Base-by-base conservation (phyloP, 164 flowering plant species). In the Vitis riparia region DNA sequence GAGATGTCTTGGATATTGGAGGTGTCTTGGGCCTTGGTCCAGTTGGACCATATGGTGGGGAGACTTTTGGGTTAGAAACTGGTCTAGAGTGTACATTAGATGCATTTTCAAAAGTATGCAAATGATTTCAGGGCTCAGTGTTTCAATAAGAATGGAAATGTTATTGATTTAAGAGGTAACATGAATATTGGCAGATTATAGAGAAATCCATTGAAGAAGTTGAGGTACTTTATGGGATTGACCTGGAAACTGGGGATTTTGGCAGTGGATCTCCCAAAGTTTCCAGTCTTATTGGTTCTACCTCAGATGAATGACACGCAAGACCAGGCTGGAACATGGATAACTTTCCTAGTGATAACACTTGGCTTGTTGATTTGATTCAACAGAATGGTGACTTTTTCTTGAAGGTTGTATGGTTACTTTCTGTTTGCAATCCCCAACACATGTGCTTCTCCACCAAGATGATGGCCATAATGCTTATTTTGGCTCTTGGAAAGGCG, bases 11-110 rank as follows among this genome's bases (percentile, higher is more conserved):
- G 23, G 23, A 19, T 1, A 19, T 1, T 19, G 1, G 23, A 19
- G 1, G 23, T 19, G 23, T 44, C 48, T 23, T 44, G n/a, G 77
- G 52, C 57, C 56, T 59, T 59, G 71, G 69, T 64, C 83, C 74
- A 75, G 66, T 65, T 76, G 88, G 64, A 70, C 48, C 37, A 62
- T 30, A 47, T 71, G 81, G 76, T 56, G 77, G 57, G 32, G 87
- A 85, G 57, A 76, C 63, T 12, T 93, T 93, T 84, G 94, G 94
- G 37, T 93, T 95, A 85, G 97, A 91, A 79, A 92, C 93, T 76
- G 98, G 99, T 71, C 88, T 88, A 60, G 85, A 84, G 29, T 87
- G 91, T 75, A 88, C 98, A 68, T 72, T 96, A 73, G 89, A 82
- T 63, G 80, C 74, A 52, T 19, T 96, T 91, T 81, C 80, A 87